A percentile compares a stretch with the other conserved stretches of the same genome.
Evolutionary conservation across 495 filamentous ascomycete genomes (phyloP).

Genomic region (Xylaria telfairii): DNA sequence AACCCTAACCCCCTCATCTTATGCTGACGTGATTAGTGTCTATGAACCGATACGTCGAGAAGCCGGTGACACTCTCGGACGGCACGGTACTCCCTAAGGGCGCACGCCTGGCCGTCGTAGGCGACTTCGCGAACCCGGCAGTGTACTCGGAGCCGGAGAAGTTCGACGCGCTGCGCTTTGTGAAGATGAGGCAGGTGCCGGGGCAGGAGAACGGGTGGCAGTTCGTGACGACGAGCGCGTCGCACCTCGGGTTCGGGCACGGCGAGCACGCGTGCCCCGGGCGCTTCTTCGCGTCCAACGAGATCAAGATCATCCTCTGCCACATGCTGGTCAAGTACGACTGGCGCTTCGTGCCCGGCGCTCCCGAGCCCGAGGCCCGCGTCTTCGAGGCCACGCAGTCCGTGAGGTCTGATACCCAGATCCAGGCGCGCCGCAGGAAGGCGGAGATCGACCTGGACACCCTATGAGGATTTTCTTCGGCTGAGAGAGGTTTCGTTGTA

Average conservation of each 20-base stretch:
- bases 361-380: conserved; percentile 36
- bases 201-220: conserved; percentile 55
- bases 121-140: conserved; percentile 45
- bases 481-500: not conserved
- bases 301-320: conserved; percentile 56
- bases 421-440: conserved; percentile 39
- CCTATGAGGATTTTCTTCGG: conserved; percentile 7
- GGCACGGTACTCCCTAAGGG: conserved; percentile 57
- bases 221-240: conserved; percentile 53
- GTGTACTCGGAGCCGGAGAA: conserved; percentile 50
- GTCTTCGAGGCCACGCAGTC: conserved; percentile 29
- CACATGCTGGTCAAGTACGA: conserved; percentile 56
- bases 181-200: conserved; percentile 49
- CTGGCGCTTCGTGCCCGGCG: conserved; percentile 43
- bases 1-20: not conserved
- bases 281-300: conserved; percentile 56
- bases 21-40: conserved; percentile 41
- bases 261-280: conserved; percentile 60
- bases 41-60: conserved; percentile 50
- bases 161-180: conserved; percentile 56
- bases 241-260: conserved; percentile 54
- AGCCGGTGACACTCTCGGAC: conserved; percentile 53
- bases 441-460: conserved; percentile 38
- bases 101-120: conserved; percentile 46
- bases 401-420: conserved; percentile 31